Conservation (phyloP, 352 stramenopile species). For the Phytopythium aichiense region DNA sequence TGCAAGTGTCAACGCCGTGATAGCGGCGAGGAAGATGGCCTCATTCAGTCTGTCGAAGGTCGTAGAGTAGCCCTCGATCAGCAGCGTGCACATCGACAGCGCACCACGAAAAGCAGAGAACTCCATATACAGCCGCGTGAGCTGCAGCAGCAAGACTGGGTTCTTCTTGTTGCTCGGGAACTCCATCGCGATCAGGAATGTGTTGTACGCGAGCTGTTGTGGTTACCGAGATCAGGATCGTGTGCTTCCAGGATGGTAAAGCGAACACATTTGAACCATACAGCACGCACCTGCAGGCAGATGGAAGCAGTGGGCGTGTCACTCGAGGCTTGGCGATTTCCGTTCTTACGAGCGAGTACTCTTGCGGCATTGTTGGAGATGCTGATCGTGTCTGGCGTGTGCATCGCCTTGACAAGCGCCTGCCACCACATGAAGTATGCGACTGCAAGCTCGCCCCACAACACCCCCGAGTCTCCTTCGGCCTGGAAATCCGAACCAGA, state of each 20-base stretch:
- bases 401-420: slow-evolving; percentile 26
- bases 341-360: neutral
- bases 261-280: neutral
- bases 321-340: neutral
- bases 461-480: slow-evolving; percentile 44
- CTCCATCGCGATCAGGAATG: slow-evolving; percentile 79
- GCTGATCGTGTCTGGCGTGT: slow-evolving; percentile 28
- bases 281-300: slow-evolving; percentile 1
- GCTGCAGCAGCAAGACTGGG: slow-evolving; percentile 42
- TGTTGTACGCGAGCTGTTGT: slow-evolving; percentile 57
- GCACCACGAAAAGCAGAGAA: slow-evolving; percentile 54
- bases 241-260: neutral
- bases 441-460: slow-evolving; percentile 61
- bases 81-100: slow-evolving; percentile 58
- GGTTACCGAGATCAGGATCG: neutral
- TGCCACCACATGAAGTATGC: slow-evolving; percentile 63
- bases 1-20: slow-evolving; percentile 45
- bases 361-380: slow-evolving; percentile 4
- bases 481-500: slow-evolving; percentile 18
- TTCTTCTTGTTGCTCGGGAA: slow-evolving; percentile 66
- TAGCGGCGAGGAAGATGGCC: slow-evolving; percentile 60
- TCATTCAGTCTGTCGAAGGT: slow-evolving; percentile 32
- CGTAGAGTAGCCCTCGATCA: slow-evolving; percentile 55
- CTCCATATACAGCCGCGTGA: slow-evolving; percentile 68
- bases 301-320: neutral